A percentile compares a stretch with the other conserved stretches of the same genome.
These are phyloP conservation scores for Penicillium canariense DNA, from an alignment of 495 filamentous ascomycete genomes.

Conservation along the genomic window DNA sequence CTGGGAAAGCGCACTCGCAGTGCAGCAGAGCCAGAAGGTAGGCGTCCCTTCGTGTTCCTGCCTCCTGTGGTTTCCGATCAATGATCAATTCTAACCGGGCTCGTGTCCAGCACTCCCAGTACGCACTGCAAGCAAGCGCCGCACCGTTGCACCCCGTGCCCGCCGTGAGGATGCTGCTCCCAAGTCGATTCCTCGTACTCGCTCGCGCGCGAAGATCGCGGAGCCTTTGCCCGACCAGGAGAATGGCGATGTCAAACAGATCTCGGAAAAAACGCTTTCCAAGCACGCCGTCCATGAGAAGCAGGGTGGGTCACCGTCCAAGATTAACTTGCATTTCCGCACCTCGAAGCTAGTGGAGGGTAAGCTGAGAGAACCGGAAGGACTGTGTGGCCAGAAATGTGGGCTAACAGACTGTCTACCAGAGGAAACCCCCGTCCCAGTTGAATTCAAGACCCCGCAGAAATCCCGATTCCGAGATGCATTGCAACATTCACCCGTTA, in stretches of 20 bases:
- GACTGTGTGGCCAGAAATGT: not conserved
- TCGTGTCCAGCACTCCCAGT: conserved; percentile 33
- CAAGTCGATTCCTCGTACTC: conserved; percentile 32
- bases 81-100: conserved; percentile 5
- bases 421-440: conserved; percentile 32
- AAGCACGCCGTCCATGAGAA: conserved; percentile 33
- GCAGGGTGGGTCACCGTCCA: conserved; percentile 30
- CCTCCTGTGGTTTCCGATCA: not conserved
- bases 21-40: conserved; percentile 55
- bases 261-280: conserved; percentile 19
- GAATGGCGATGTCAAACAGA: conserved; percentile 29
- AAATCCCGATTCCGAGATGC: conserved; percentile 68
- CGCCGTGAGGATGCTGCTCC: conserved; percentile 25
- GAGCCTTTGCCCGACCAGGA: conserved; percentile 24
- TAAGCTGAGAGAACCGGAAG: conserved; percentile 16
- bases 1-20: conserved; percentile 61
- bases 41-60: conserved; percentile 2
- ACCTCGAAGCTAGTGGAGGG: conserved; percentile 36
- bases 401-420: not conserved
- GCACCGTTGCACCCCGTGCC: conserved; percentile 44
- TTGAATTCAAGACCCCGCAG: conserved; percentile 52
- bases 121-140: conserved; percentile 62
- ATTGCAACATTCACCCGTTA: conserved; percentile 60
- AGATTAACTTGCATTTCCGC: conserved; percentile 31
- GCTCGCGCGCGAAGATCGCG: conserved; percentile 31